Base-by-base conservation (phyloP, 768 basidiomycete species). In the Russula vinacea region DNA sequence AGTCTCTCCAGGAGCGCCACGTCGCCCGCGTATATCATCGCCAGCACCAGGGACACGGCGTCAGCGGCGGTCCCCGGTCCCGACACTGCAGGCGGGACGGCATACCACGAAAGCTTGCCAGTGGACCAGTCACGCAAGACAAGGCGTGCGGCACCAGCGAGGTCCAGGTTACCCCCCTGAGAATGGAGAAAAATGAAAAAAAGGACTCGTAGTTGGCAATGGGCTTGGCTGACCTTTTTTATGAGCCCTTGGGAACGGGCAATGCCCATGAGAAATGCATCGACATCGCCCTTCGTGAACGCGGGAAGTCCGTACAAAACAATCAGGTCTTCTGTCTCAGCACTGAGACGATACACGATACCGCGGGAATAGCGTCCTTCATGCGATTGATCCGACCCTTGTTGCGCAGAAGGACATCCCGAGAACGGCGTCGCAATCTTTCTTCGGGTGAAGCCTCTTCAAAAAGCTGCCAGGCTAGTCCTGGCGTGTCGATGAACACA, bases 91-190 rank as follows among this genome's bases (percentile, higher is more conserved):
- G 81, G 77, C 1, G 89, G 88, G 54, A 78, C 74, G 6, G 88
- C 85, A 76, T 89, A 94, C 64, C 88, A 83, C 29, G 84, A 81
- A 70, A 96, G 79, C 67, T 83, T 87, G 58, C 88, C 87, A 8
- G 79, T 80, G 64, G 80, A 84, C 94, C 94, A 97, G 76, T 96
- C 93, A 11, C 89, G 85, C 50, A 97, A 80, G 42, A 97, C 79
- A 63, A 88, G 79, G 24, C 89, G 86, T 16, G 90, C 87, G 5
- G 94, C 91, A 47, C 84, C 84, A 3, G 83, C 80, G 56, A 89
- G 74, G 73, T 96, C 93, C 13, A 85, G 76, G 29, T 82, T 80
- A 52, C 91, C 92, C 72, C 80, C 83, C 90, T 94, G 71, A 62
- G 56, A 62, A 61, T 60, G 54, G 66, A 51, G n/a, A 63, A 59